Base-by-base conservation (phyloP, 148 eudicot genomes). In the Rhododendron ferrugineum region DNA sequence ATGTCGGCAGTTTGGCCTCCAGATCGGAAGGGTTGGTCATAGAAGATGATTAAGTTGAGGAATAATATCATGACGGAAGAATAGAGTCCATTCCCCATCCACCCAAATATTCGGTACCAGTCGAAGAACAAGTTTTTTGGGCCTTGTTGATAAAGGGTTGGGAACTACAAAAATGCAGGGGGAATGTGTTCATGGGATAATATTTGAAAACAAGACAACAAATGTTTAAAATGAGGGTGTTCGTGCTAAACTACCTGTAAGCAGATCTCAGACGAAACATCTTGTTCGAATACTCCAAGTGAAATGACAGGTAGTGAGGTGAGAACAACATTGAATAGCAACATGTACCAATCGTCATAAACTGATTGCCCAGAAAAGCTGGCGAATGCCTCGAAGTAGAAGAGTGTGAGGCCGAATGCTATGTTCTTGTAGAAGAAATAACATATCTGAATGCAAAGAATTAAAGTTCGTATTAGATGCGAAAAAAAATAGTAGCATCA, bases 381-480 rank as follows among this genome's bases (percentile, higher is more conserved):
- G 44, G 97, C 89, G 54, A 90, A 87, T 66, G 92, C 92, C 93
- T 94, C 97, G 11, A 94, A 94, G 88, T 94, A 94, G 84, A 94
- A 94, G 42, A 94, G 88, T n/a, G 97, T 94, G 74, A 94, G 95
- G 75, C 95, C 97, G 81, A 94, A 93, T 10, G 93, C 94, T 88
- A 94, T 94, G 81, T 94, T 94, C 90, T 94, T 94, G 92, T 94
- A 94, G 89, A 94, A 92, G 88, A 92, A 94, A 87, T 94, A 94
- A 84, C 97, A 94, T 26, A 94, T 92, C 97, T 93, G 93, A 34
- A 85, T 16, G 50, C 50, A 68, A 32, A 66, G 32, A 70, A 16
- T 84, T 85, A 56, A 50, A 88, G 64, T 60, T 82, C 50, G 62
- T 46, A 79, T 83, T 20, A 87, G 18, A 68, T 30, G 36, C 0